Evolutionary conservation across 306 rosid species (phyloP).

Genomic region (Pueraria montana): DNA sequence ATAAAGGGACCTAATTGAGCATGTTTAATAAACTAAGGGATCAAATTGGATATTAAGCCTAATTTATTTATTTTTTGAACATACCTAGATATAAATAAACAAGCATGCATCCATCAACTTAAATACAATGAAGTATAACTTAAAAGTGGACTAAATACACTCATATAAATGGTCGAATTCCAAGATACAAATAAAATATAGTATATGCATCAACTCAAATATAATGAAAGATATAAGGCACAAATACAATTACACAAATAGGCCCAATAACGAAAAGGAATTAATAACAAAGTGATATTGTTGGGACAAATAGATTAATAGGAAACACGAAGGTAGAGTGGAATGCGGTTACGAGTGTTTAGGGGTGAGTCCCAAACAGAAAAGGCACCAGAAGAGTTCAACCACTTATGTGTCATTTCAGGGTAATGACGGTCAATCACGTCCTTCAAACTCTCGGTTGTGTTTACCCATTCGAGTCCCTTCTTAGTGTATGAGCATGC

Average conservation of each 20-base stretch:
- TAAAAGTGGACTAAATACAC: too few relatives aligned
- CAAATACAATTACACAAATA: not conserved
- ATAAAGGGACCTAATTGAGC: too few relatives aligned
- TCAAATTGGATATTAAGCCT: too few relatives aligned
- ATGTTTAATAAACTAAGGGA: too few relatives aligned
- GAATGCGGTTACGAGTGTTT: conserved; percentile 47
- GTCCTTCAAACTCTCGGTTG: conserved; percentile 64
- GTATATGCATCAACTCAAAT: too few relatives aligned
- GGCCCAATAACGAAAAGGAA: not conserved
- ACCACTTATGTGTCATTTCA: conserved; percentile 65
- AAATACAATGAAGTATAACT: too few relatives aligned
- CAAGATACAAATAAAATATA: too few relatives aligned
- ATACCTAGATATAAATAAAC: too few relatives aligned
- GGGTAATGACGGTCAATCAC: conserved; percentile 68
- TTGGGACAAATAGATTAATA: conserved; percentile 1
- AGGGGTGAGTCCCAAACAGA: conserved; percentile 69
- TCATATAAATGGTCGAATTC: too few relatives aligned
- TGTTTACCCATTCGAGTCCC: conserved; percentile 69
- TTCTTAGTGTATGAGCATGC: conserved; percentile 64
- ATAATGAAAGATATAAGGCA: too few relatives aligned
- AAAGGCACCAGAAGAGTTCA: conserved; percentile 67
- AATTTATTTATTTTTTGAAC: too few relatives aligned
- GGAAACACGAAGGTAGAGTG: conserved; percentile 58
- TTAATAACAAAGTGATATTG: not conserved
- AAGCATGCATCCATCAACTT: too few relatives aligned